phyloP scores from a whole-genome alignment of 345 rosid genomes.

The Pugionium dolabratum region DNA sequence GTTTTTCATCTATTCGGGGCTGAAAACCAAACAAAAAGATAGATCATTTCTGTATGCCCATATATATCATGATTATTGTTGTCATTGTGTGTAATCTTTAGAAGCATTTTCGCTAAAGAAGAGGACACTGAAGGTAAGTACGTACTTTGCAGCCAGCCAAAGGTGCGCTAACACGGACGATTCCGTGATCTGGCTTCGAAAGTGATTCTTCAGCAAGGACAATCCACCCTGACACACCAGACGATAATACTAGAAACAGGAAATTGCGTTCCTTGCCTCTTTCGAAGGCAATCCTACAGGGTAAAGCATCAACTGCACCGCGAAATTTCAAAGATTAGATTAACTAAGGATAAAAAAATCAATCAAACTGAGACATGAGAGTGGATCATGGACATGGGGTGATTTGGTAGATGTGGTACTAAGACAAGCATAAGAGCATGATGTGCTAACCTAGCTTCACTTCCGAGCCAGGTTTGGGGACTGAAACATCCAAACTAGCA shows the following conservation, averaged over 20 bases:
- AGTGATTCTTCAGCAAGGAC: conserved; percentile 57
- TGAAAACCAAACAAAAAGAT: conserved; percentile 38
- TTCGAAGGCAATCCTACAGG: conserved; percentile 93
- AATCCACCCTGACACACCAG: conserved; percentile 83
- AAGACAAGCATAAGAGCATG: conserved; percentile 1
- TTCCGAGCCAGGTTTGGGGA: conserved; percentile 84
- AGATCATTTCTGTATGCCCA: conserved; percentile 1
- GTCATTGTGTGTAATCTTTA: conserved; percentile 9
- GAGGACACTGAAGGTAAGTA: conserved; percentile 2
- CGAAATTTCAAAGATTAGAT: conserved; percentile 6
- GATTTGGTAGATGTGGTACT: neutral
- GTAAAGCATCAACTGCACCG: conserved; percentile 82
- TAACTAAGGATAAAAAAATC: conserved; percentile 24
- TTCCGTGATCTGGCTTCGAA: conserved; percentile 50
- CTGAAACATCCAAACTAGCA: conserved; percentile 67
- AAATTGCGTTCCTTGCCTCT: conserved; percentile 89
- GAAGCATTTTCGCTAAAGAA: conserved; percentile 1
- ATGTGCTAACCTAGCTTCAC: conserved; percentile 63
- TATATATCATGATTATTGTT: neutral
- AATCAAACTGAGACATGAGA: conserved; percentile 5
- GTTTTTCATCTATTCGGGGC: conserved; percentile 87
- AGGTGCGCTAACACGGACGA: conserved; percentile 81
- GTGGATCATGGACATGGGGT: neutral
- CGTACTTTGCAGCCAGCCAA: conserved; percentile 65
- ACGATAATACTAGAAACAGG: conserved; percentile 64